A percentile compares a stretch with the other conserved stretches of the same genome.
Conservation (phyloP, 2,329 filamentous ascomycete genomes). For the Penicillium sclerotiorum region DNA sequence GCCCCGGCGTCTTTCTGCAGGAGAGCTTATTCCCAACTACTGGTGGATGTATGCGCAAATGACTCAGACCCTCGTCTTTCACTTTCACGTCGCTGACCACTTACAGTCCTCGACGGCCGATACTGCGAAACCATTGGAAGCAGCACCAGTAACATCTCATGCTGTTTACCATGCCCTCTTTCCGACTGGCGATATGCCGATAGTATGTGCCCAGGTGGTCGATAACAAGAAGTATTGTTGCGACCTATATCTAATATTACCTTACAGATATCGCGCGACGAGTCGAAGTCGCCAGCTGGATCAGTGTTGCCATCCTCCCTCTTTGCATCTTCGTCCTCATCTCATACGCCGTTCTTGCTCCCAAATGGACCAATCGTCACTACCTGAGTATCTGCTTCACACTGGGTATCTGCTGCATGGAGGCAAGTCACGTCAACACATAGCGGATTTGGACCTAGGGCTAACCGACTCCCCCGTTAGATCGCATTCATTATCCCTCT, state of each 20-base stretch:
- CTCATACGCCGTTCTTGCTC: slow-evolving; percentile 78
- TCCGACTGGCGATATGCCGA: slow-evolving; percentile 73
- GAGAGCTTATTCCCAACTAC: slow-evolving; percentile 59
- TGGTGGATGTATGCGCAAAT: slow-evolving; percentile 65
- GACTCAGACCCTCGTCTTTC: background rate
- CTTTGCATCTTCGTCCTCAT: slow-evolving; percentile 75
- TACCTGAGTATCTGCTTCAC: slow-evolving; percentile 90
- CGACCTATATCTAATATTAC: slow-evolving; percentile 13
- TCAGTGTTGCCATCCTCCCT: slow-evolving; percentile 73
- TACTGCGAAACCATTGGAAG: slow-evolving; percentile 57
- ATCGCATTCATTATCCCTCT: slow-evolving; percentile 90
- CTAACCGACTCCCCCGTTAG: slow-evolving; percentile 48
- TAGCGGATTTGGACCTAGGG: background rate
- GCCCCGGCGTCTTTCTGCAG: slow-evolving; percentile 71
- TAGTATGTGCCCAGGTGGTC: slow-evolving; percentile 51
- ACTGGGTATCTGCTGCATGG: slow-evolving; percentile 74
- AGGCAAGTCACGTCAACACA: slow-evolving; percentile 58
- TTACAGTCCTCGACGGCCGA: slow-evolving; percentile 61
- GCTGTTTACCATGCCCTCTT: slow-evolving; percentile 89
- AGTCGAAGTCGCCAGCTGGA: slow-evolving; percentile 73
- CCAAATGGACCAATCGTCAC: slow-evolving; percentile 87
- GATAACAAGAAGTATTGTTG: too few relatives aligned
- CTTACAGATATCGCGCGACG: slow-evolving; percentile 55
- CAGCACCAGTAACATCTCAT: slow-evolving; percentile 54
- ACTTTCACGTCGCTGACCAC: slow-evolving; percentile 32